A percentile compares a stretch with the other conserved stretches of the same genome.
phyloP scores from a whole-genome alignment of 2,329 filamentous ascomycete genomes.

The Metarhizium guizhouense region DNA sequence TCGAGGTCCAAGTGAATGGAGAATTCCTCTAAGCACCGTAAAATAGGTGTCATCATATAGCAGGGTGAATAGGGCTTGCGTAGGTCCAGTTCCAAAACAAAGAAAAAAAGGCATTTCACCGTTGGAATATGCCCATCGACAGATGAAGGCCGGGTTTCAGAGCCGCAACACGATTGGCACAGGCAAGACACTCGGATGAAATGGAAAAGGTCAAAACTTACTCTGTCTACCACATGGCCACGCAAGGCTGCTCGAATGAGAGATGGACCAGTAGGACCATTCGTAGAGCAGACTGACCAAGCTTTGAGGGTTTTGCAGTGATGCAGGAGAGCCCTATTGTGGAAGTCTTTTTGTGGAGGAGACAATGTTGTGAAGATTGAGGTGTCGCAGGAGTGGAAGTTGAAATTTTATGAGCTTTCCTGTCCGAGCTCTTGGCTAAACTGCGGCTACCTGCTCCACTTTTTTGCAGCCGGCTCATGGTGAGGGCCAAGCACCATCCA shows the following conservation, averaged over 20 bases:
- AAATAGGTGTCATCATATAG: constrained; percentile 53
- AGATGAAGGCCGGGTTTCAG: neutral
- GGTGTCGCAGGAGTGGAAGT: neutral
- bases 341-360: neutral
- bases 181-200: neutral
- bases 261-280: neutral
- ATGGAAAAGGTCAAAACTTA: constrained; percentile 9
- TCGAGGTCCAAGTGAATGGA: constrained; percentile 48
- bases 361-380: neutral
- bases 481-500: too few relatives aligned
- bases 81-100: too few relatives aligned
- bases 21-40: constrained; percentile 45
- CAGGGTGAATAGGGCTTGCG: neutral
- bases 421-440: constrained; percentile 1
- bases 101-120: too few relatives aligned
- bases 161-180: neutral
- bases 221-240: constrained; percentile 23
- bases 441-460: neutral
- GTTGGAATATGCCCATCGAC: neutral
- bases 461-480: too few relatives aligned
- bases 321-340: neutral
- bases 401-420: constrained; percentile 1
- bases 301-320: neutral
- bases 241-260: constrained; percentile 8
- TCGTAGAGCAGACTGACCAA: neutral